Evolutionary conservation across 2,329 filamentous ascomycete species (phyloP), one percentile per base, ranked within the genome.

Genomic region (Aureobasidium sp.): DNA sequence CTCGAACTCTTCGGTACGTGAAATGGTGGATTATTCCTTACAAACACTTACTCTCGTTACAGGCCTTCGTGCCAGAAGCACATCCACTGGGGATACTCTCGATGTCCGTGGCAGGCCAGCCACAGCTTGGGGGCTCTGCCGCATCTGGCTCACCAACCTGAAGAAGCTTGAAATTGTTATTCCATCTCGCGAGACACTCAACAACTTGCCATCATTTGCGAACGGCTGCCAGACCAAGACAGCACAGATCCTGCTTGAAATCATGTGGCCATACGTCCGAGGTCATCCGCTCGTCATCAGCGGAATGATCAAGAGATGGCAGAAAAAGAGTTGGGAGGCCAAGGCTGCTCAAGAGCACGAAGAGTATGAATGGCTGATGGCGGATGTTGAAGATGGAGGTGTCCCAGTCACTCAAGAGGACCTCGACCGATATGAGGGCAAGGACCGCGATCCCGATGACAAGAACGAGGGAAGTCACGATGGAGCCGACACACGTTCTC

Each of bases 1-100:
- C 34, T 64, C 39, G 21, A 55, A 3, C 38, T 65, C 11, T 66
- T 66, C 53, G 60, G 61, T 27, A n/a, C n/a, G n/a, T n/a, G n/a
- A n/a, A n/a, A n/a, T n/a, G n/a, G n/a, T n/a, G n/a, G n/a, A n/a
- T n/a, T n/a, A n/a, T n/a, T n/a, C n/a, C n/a, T n/a, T n/a, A n/a
- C n/a, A n/a, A n/a, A n/a, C n/a, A n/a, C n/a, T n/a, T n/a, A n/a
- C n/a, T n/a, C n/a, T n/a, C n/a, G n/a, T n/a, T n/a, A n/a, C n/a
- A n/a, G n/a, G n/a, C n/a, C 55, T 56, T 17, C 34, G 52, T 6
- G 21, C 48, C 21, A 42, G 25, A 8, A 25, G 32, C 22, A 21
- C 17, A n/a, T 25, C 34, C 30, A 50, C 19, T 2, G 21, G 30
- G 48, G 17, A 37, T 19, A 10, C 5, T 2, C 12, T 22, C 17